A percentile compares a stretch with the other conserved stretches of the same genome.
Conservation (phyloP, 257 asterid genomes). For the Nicotiana benthamiana region DNA sequence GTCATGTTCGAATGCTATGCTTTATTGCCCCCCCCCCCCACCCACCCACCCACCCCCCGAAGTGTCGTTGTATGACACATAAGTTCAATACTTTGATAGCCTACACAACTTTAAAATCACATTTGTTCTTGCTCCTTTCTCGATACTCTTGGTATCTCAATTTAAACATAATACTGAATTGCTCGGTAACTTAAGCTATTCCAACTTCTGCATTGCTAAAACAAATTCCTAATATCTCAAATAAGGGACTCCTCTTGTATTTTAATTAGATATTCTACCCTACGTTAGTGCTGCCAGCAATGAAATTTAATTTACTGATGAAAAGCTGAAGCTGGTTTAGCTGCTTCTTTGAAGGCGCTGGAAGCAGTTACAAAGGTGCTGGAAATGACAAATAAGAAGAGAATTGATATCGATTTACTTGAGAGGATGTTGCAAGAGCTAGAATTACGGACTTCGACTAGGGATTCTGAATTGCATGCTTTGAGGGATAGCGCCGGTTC, state of each 20-base stretch:
- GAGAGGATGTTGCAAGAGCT: conserved; percentile 58
- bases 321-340: too few relatives aligned
- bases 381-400: too few relatives aligned
- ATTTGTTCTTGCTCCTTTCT: background rate
- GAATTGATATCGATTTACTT: conserved; percentile 42
- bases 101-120: background rate
- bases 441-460: conserved; percentile 34
- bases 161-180: too few relatives aligned
- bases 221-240: background rate
- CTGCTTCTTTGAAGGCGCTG: too few relatives aligned
- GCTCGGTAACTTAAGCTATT: too few relatives aligned
- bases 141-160: background rate
- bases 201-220: too few relatives aligned
- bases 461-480: conserved; percentile 13
- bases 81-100: background rate
- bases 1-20: background rate
- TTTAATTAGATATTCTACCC: background rate
- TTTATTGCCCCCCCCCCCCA: too few relatives aligned
- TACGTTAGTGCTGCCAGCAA: background rate
- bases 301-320: background rate
- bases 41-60: too few relatives aligned
- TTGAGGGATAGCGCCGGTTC: conserved; percentile 4
- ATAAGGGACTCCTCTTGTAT: background rate
- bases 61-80: background rate
- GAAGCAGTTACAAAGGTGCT: too few relatives aligned